Percentiles rank a stretch among this genome's conserved stretches.
These are phyloP conservation scores for Herpetomonas tarakana DNA, from an alignment of 208 protist species.

Conservation along the genomic window DNA sequence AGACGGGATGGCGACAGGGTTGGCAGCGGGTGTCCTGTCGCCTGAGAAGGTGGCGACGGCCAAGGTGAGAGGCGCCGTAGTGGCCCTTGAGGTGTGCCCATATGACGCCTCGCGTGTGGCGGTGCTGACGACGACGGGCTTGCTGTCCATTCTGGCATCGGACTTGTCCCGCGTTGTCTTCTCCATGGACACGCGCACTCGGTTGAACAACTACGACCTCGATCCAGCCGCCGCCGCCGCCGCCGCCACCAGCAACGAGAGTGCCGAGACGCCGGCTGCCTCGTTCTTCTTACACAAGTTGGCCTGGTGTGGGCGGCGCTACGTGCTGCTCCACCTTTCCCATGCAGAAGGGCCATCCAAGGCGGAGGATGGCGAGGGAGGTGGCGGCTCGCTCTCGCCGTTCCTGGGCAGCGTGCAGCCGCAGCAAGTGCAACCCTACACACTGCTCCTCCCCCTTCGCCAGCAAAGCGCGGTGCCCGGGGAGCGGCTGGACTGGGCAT, in stretches of 20 bases:
- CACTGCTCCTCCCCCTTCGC: neutral
- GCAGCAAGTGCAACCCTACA: neutral
- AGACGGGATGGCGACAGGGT: neutral
- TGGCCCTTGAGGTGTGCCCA: constrained; percentile 10
- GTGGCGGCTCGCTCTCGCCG: constrained; percentile 15
- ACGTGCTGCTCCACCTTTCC: constrained; percentile 33
- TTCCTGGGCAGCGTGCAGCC: constrained; percentile 29
- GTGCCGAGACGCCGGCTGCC: no score
- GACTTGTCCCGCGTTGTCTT: constrained; percentile 13
- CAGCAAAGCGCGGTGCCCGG: neutral
- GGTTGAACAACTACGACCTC: no score
- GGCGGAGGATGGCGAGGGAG: constrained; percentile 10
- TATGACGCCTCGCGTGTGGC: constrained; percentile 14
- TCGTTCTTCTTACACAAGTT: neutral
- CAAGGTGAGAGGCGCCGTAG: constrained; percentile 1
- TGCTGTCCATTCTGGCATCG: constrained; percentile 10
- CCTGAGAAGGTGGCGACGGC: neutral
- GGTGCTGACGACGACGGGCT: constrained; percentile 11
- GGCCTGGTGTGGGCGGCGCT: constrained; percentile 39
- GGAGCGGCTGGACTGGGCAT: neutral
- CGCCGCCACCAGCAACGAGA: no score
- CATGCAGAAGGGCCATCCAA: constrained; percentile 3
- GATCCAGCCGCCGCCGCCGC: no score
- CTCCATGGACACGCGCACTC: constrained; percentile 10
- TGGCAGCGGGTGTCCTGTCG: neutral